Base-by-base conservation (phyloP, 805 yeast genomes). In the Metschnikowia hibisci region DNA sequence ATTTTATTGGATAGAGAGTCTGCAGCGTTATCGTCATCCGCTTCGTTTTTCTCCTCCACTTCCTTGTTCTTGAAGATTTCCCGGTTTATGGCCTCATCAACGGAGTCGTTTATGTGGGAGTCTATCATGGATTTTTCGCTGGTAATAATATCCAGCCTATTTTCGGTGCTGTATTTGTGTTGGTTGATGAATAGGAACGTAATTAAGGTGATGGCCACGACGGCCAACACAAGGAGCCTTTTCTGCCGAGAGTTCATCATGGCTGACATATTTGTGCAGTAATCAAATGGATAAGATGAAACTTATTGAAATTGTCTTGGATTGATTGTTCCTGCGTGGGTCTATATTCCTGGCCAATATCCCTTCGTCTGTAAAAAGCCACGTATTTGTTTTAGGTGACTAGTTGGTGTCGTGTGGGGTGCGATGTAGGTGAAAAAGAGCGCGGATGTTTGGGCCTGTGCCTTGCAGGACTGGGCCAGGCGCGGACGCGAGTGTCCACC, bases 11-110 rank as follows among this genome's bases (percentile, higher is more conserved):
- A 44, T 46, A n/a, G 43, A 47, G 29, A 39, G 20, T 42, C 46
- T 29, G 38, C 28, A 7, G 30, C 30, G n/a, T 45, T 39, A 28
- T 25, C 36, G 22, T 39, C 45, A 6, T 22, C 32, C 11, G 32
- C 42, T 14, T 39, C 43, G 22, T 44, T 49, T 15, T 47, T 34
- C 14, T 45, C 48, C 16, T 36, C 47, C 12, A 46, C 50, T 6
- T 45, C 43, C 18, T 48, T 48, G 20, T 47, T 48, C 11, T 62
- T 63, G 16, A 61, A 57, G 32, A 69, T 67, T 33, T 66, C 67
- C 39, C 61, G 43, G 48, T 69, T 69, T 42, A 70, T 69, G 15
- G 69, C 72, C 32, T 56, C 71, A 43, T 70, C 74, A n/a, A 53
- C 38, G 36, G 61, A 57, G 39, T 55, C 74, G 48, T 69, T 62